Evolutionary conservation across 768 basidiomycete genomes (phyloP).

Genomic region (Boletus reticuloceps): DNA sequence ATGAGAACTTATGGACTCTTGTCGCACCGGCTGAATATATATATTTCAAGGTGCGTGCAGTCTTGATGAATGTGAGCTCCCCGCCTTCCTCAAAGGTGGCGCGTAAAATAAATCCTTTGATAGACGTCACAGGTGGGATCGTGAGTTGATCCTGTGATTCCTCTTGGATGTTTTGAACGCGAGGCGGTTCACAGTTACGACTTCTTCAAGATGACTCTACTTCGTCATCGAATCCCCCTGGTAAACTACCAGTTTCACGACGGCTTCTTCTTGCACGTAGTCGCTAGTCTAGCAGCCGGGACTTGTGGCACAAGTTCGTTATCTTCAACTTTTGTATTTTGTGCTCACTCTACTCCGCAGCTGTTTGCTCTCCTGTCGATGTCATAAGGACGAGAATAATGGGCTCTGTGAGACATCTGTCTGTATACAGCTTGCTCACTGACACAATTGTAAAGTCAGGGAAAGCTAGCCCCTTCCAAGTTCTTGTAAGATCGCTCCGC

Average conservation of each 20-base stretch:
- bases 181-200: constrained; percentile 55
- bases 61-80: constrained; percentile 71
- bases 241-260: constrained; percentile 62
- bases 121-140: constrained; percentile 83
- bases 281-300: constrained; percentile 67
- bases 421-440: background rate
- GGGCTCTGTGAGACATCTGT: constrained; percentile 54
- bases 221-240: constrained; percentile 51
- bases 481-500: constrained; percentile 57
- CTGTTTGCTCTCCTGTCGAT: constrained; percentile 76
- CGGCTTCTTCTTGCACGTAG: constrained; percentile 61
- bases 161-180: background rate
- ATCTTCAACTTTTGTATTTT: background rate
- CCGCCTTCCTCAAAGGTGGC: background rate
- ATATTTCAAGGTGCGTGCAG: constrained; percentile 48
- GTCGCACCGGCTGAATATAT: constrained; percentile 4
- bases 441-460: constrained; percentile 43
- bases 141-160: constrained; percentile 43
- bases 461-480: constrained; percentile 44
- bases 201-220: constrained; percentile 62
- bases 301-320: constrained; percentile 74
- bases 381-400: constrained; percentile 76
- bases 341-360: constrained; percentile 34
- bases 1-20: background rate
- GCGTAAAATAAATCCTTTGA: constrained; percentile 5